Evolutionary conservation across 371 early-diverging fungal species (phyloP).

Genomic region (Mortierella sp.): DNA sequence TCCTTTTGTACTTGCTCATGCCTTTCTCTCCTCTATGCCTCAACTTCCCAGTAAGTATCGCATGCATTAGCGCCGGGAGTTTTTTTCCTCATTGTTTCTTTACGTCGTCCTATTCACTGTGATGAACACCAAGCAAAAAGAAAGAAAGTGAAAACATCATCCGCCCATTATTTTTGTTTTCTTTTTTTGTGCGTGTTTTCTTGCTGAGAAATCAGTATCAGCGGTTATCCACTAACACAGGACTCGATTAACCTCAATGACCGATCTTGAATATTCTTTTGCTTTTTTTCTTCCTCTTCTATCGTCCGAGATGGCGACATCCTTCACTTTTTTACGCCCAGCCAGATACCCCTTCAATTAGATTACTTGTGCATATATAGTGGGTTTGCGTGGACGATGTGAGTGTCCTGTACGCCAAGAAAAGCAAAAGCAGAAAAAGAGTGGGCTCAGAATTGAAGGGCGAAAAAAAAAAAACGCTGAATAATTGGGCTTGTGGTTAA

Average conservation of each 20-base stretch:
- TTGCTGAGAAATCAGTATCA: neutral
- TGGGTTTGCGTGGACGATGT: too few relatives aligned
- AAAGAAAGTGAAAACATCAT: too few relatives aligned
- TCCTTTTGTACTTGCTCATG: neutral
- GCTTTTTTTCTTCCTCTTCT: neutral
- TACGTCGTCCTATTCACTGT: too few relatives aligned
- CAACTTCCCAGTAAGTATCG: too few relatives aligned
- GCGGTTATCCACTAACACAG: too few relatives aligned
- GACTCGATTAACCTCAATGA: neutral
- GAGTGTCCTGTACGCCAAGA: too few relatives aligned
- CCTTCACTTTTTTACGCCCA: neutral
- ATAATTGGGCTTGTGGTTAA: neutral
- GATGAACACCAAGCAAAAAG: too few relatives aligned
- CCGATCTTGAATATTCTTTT: neutral
- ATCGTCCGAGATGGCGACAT: conserved; percentile 8
- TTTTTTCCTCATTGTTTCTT: neutral
- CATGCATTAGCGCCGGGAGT: conserved; percentile 1
- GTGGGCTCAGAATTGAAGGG: neutral
- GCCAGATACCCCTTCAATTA: neutral
- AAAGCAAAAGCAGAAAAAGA: neutral
- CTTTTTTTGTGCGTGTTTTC: neutral
- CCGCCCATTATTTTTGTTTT: neutral
- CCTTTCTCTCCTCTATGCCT: neutral
- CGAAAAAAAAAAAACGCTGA: neutral
- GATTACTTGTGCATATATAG: too few relatives aligned